Percentiles rank a stretch among this genome's conserved stretches.
These are phyloP conservation scores for Oryza australiensis DNA, from an alignment of 176 grass and related monocot genomes.

Conservation along the genomic window DNA sequence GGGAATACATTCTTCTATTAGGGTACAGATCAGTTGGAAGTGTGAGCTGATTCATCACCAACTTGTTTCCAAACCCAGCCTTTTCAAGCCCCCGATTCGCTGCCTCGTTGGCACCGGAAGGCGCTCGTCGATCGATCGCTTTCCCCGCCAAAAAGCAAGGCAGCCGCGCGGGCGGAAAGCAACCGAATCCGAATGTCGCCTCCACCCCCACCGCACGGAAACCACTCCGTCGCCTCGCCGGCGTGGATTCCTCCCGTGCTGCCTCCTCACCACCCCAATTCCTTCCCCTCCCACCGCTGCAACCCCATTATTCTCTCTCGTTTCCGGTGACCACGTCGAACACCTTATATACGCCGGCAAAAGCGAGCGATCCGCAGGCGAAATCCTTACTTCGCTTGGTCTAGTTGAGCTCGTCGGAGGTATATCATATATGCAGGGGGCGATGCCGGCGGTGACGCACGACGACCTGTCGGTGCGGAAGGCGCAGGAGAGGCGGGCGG, in stretches of 20 bases:
- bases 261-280: slow-evolving; percentile 6
- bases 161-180: not conserved
- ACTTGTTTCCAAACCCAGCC: not conserved
- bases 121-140: not conserved
- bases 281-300: slow-evolving; percentile 44
- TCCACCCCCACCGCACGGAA: slow-evolving; percentile 36
- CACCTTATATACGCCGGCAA: slow-evolving; percentile 9
- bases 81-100: not conserved
- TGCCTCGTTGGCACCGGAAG: slow-evolving; percentile 16
- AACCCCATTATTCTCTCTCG: slow-evolving; percentile 24
- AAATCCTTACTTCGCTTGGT: not conserved
- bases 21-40: not conserved
- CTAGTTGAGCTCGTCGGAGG: not conserved
- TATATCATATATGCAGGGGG: not conserved
- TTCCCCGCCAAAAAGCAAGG: not conserved
- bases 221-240: not conserved
- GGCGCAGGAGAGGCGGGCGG: slow-evolving; percentile 43
- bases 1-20: no score
- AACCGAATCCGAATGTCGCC: slow-evolving; percentile 53
- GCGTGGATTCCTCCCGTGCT: slow-evolving; percentile 70
- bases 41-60: slow-evolving; percentile 11
- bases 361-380: not conserved
- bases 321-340: not conserved
- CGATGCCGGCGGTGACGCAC: slow-evolving; percentile 73
- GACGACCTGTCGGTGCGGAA: slow-evolving; percentile 69